phyloP scores from a whole-genome alignment of 305 asterid species.

The Solanum hybrid region DNA sequence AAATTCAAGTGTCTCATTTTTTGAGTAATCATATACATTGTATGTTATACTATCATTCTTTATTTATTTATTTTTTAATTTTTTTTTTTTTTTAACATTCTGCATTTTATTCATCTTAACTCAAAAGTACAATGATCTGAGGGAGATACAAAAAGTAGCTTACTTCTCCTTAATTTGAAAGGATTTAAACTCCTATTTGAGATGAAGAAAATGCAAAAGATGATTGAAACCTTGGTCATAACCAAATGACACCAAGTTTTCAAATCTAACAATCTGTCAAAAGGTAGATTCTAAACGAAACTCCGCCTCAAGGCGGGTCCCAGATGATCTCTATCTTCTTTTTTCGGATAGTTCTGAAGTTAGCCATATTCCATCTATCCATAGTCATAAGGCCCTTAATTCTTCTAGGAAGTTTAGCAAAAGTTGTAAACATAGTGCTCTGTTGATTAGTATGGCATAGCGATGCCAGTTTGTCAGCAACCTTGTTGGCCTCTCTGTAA shows the following conservation, averaged over 20 bases:
- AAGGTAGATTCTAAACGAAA: background rate
- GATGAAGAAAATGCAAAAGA: background rate
- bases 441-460: background rate
- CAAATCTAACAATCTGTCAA: background rate
- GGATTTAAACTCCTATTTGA: too few species aligned
- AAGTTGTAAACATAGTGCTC: too few species aligned
- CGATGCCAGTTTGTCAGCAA: background rate
- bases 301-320: background rate
- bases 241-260: background rate
- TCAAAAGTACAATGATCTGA: too few species aligned
- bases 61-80: too few species aligned
- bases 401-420: background rate
- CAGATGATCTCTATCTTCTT: background rate
- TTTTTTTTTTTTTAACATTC: too few species aligned
- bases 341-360: background rate
- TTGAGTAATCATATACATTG: background rate
- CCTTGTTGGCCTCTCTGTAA: background rate
- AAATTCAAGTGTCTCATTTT: background rate
- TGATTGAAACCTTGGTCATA: background rate
- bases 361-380: background rate
- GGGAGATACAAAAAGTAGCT: too few species aligned
- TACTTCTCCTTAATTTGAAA: too few species aligned
- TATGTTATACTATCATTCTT: background rate
- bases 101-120: background rate
- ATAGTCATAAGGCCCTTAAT: background rate